These are phyloP conservation scores for Clavariopsis aquatica DNA, from an alignment of 495 filamentous ascomycete species.

Conservation along the genomic window DNA sequence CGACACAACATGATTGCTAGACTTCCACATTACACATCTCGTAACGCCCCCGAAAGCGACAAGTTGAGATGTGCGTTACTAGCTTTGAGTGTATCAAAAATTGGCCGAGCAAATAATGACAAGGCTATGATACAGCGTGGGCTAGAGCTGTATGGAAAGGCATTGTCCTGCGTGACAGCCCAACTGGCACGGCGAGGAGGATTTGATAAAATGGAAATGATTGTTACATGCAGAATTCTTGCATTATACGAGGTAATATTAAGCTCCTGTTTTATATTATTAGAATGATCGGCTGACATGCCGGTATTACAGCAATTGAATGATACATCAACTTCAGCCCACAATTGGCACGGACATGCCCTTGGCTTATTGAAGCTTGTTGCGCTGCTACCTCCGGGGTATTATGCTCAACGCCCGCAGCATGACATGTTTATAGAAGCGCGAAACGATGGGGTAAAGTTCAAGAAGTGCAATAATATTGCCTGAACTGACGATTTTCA, in stretches of 20 bases:
- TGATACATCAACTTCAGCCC: slow-evolving; percentile 3
- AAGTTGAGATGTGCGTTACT: slow-evolving; percentile 20
- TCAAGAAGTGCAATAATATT: background rate
- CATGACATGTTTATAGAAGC: slow-evolving; percentile 27
- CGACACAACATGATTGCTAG: background rate
- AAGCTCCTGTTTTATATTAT: background rate
- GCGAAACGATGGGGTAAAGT: slow-evolving; percentile 8
- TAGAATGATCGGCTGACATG: background rate
- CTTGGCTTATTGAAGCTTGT: slow-evolving; percentile 18
- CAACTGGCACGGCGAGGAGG: background rate
- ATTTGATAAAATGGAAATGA: slow-evolving; percentile 3
- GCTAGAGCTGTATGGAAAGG: slow-evolving; percentile 24
- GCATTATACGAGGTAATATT: slow-evolving; percentile 24
- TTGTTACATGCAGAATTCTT: slow-evolving; percentile 19
- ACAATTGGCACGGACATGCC: slow-evolving; percentile 26
- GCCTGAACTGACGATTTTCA: background rate
- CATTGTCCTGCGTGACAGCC: slow-evolving; percentile 1
- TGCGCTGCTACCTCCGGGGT: slow-evolving; percentile 6
- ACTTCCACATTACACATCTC: slow-evolving; percentile 4
- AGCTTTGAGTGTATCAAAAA: slow-evolving; percentile 18
- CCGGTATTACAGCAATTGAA: slow-evolving; percentile 16
- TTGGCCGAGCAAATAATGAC: slow-evolving; percentile 14
- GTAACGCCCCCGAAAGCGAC: slow-evolving; percentile 4
- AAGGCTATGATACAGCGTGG: slow-evolving; percentile 6
- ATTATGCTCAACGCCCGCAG: background rate